Evolutionary conservation across 495 filamentous ascomycete species (phyloP).

Genomic region (Trichoderma parareesei): DNA sequence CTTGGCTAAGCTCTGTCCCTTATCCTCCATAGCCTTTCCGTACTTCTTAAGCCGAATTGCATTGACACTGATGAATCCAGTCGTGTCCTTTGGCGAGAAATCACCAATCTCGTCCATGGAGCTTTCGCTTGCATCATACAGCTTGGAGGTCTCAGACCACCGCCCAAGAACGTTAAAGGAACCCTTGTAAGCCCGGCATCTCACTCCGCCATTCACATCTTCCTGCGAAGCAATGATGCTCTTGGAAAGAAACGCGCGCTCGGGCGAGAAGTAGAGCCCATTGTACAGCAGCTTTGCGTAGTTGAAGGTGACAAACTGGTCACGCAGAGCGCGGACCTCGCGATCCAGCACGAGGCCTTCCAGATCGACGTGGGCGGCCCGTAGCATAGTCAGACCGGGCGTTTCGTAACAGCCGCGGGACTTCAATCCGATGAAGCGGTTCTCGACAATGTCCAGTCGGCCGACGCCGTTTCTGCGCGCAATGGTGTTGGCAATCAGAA

Average conservation of each 20-base stretch:
- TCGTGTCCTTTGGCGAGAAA: conserved; percentile 50
- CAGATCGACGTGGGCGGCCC: conserved; percentile 71
- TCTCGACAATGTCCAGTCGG: conserved; percentile 89
- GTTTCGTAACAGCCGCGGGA: conserved; percentile 89
- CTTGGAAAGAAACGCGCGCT: conserved; percentile 56
- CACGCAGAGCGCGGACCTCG: conserved; percentile 76
- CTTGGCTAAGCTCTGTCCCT: neutral
- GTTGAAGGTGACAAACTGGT: conserved; percentile 71
- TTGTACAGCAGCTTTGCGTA: conserved; percentile 75
- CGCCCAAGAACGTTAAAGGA: conserved; percentile 67
- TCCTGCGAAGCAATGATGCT: conserved; percentile 63
- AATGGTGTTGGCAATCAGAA: conserved; percentile 70
- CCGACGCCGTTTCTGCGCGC: conserved; percentile 71
- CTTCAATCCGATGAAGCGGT: conserved; percentile 72
- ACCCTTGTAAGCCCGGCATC: conserved; percentile 71
- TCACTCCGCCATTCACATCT: conserved; percentile 60
- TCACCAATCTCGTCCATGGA: conserved; percentile 83
- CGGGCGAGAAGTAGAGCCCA: conserved; percentile 72
- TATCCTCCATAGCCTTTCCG: neutral
- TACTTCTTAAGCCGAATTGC: neutral
- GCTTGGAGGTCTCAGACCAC: conserved; percentile 67
- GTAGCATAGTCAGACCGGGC: conserved; percentile 58
- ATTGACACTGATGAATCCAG: neutral
- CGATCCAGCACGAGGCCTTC: conserved; percentile 81
- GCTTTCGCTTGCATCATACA: conserved; percentile 72